Base-by-base conservation (phyloP, 1,284 basidiomycete genomes). In the Boletus sp. region DNA sequence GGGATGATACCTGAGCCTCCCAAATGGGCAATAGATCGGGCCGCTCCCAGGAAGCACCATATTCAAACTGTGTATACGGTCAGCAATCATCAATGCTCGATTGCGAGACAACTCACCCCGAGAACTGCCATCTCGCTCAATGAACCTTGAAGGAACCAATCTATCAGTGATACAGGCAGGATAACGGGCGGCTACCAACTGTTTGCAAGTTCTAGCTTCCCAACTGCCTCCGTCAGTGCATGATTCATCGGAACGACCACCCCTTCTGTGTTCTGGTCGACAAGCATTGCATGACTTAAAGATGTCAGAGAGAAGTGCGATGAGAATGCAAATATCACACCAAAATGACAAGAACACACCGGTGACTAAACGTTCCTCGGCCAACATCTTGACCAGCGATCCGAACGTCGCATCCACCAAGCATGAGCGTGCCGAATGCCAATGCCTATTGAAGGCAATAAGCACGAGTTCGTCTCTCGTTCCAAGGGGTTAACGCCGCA, bases 361-460 rank as follows among this genome's bases (percentile, higher is more conserved):
- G 76, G 54, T 94, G 91, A 55, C 88, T 91, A 68, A 94, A 94
- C 3, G 90, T 94, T 2, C 91, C 91, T 32, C 91, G 68, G 0
- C 91, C 92, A 0, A 92, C 90, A 61, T 94, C 92, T 65, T 95
- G 91, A 3, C 92, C 91, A 8, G 88, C 91, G 35, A 94, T 88
- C 13, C 91, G 78, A 13, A 94, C 76, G 61, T 94, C 84, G 53
- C 73, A 79, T 2, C 88, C 89, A 48, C 91, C 86, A 9, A 78
- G 67, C 79, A 94, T 78, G 32, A 94, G 72, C 1, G 88, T 81
- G 0, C 92, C 92, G 59, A 92, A 91, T 0, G 91, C 91, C 68
- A 94, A 70, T 0, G 90, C 86, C 81, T 86, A 41, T 33, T 34
- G 1, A 43, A 12, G 7, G 13, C 27, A 17, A 23, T 32, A n/a